Evolutionary conservation across 306 rosid genomes (phyloP).

Genomic region (Pterocarpus santalinus): DNA sequence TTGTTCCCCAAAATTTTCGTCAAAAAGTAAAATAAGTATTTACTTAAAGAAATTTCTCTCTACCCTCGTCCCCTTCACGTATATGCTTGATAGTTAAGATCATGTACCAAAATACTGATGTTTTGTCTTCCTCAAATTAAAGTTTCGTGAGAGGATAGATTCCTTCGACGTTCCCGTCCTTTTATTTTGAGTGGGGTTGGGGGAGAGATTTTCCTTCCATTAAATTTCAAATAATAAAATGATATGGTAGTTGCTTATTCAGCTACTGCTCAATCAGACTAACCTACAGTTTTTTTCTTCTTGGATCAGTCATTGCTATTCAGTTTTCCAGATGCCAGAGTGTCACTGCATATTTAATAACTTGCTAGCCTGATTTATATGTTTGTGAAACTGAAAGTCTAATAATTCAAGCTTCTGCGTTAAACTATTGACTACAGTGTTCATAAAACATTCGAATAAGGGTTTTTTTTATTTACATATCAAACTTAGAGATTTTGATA

Average conservation of each 20-base stretch:
- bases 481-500: background rate
- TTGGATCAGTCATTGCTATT: background rate
- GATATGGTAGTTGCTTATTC: background rate
- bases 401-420: background rate
- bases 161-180: too few species aligned
- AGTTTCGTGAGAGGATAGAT: too few species aligned
- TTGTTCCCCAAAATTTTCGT: too few species aligned
- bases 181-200: too few species aligned
- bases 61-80: background rate
- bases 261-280: background rate
- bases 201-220: background rate
- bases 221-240: background rate
- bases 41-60: background rate
- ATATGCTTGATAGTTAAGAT: background rate
- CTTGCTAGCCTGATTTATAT: conserved; percentile 20
- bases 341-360: background rate
- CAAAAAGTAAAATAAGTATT: too few species aligned
- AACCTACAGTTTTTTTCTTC: background rate
- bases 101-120: background rate
- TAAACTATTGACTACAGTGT: background rate
- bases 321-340: background rate
- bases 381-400: background rate
- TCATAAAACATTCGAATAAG: background rate
- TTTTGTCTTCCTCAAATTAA: background rate
- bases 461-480: background rate